phyloP scores from a whole-genome alignment of 306 rosid genomes.

The Lupinus albus region DNA sequence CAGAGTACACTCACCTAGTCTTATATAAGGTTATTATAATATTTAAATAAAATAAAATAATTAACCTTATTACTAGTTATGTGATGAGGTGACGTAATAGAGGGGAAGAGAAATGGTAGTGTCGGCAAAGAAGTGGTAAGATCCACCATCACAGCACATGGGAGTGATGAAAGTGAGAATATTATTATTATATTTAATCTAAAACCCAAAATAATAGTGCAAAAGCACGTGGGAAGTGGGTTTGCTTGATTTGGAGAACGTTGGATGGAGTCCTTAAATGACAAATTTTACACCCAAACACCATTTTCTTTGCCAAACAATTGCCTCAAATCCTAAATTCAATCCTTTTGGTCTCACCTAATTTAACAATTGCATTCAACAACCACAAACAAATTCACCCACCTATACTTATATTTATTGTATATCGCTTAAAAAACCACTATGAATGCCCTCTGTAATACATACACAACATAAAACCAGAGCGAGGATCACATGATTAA shows the following conservation, averaged over 20 bases:
- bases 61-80: neutral
- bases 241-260: constrained; percentile 20
- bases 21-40: no score
- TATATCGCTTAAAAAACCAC: neutral
- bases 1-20: no score
- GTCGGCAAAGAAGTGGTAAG: constrained; percentile 62
- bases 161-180: constrained; percentile 17
- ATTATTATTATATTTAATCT: constrained; percentile 11
- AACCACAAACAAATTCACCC: constrained; percentile 3
- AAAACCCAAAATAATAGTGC: constrained; percentile 15
- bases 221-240: constrained; percentile 59
- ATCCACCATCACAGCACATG: constrained; percentile 41
- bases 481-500: no score
- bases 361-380: neutral
- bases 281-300: constrained; percentile 41
- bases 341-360: neutral
- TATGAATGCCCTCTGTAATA: no score
- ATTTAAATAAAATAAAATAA: no score
- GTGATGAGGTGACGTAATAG: constrained; percentile 49
- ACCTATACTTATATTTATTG: neutral
- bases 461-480: no score
- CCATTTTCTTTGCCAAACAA: neutral
- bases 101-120: constrained; percentile 46
- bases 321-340: neutral
- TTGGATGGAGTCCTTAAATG: constrained; percentile 32